Conservation (phyloP, 306 rosid genomes). For the Arachis stenosperma region DNA sequence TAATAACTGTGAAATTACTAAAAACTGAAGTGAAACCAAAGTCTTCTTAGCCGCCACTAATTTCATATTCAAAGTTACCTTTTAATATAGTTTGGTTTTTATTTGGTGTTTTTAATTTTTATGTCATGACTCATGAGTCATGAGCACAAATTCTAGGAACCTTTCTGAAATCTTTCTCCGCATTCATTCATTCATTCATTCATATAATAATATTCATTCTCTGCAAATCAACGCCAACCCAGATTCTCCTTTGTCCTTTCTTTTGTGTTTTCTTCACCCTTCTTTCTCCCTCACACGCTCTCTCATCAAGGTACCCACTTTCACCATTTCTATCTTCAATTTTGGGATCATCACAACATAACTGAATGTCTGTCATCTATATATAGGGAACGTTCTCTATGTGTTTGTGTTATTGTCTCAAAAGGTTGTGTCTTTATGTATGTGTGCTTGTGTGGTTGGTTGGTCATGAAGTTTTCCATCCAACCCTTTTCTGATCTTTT, state of each 20-base stretch:
- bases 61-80: no score
- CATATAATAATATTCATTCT: conserved; percentile 17
- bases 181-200: conserved; percentile 41
- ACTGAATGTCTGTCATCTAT: conserved; percentile 18
- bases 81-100: neutral
- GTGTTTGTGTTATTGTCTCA: neutral
- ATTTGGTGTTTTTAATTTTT: neutral
- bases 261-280: neutral
- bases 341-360: conserved; percentile 23
- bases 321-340: conserved; percentile 25
- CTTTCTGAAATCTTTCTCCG: neutral
- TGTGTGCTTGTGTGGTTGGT: neutral
- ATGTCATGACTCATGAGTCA: neutral
- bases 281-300: neutral
- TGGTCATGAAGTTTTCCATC: neutral
- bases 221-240: conserved; percentile 42
- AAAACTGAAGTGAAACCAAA: no score
- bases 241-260: neutral
- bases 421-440: conserved; percentile 3
- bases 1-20: no score
- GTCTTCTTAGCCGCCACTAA: no score
- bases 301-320: conserved; percentile 16
- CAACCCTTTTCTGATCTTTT: conserved; percentile 6
- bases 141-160: conserved; percentile 15
- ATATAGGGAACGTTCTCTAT: neutral